These are phyloP conservation scores for Chaetomidium leptoderma DNA, from an alignment of 495 filamentous ascomycete genomes.

Conservation along the genomic window DNA sequence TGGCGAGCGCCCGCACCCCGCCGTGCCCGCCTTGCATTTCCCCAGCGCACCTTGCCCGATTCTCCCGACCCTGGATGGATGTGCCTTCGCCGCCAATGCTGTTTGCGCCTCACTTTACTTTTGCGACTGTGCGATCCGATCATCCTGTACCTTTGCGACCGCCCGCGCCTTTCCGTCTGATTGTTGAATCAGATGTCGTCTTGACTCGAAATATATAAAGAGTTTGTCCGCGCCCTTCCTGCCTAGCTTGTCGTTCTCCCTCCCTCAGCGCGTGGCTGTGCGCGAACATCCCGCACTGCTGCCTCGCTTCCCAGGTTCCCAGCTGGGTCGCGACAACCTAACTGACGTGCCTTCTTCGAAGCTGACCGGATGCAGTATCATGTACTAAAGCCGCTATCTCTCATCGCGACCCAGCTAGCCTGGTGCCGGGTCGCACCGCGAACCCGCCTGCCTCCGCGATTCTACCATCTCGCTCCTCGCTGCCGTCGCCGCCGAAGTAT, in stretches of 20 bases:
- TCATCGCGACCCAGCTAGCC: slow-evolving; percentile 41
- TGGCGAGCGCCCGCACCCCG: slow-evolving; percentile 7
- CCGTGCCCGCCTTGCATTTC: slow-evolving; percentile 6
- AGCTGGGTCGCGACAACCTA: slow-evolving; percentile 24
- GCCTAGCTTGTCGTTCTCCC: background rate
- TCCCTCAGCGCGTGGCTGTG: background rate
- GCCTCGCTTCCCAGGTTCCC: slow-evolving; percentile 6
- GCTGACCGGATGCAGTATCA: slow-evolving; percentile 40
- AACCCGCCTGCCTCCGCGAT: slow-evolving; percentile 4
- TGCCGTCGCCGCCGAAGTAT: slow-evolving; percentile 1
- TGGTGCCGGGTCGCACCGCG: slow-evolving; percentile 30
- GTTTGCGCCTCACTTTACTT: slow-evolving; percentile 22
- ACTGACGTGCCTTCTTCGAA: slow-evolving; percentile 11
- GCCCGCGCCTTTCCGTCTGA: slow-evolving; percentile 8
- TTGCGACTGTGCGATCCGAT: slow-evolving; percentile 14
- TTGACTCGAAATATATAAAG: slow-evolving; percentile 11
- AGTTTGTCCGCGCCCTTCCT: slow-evolving; percentile 15
- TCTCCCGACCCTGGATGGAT: background rate
- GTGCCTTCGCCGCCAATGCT: slow-evolving; percentile 9
- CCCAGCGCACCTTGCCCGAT: slow-evolving; percentile 14
- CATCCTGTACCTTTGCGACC: slow-evolving; percentile 12
- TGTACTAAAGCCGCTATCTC: slow-evolving; percentile 39
- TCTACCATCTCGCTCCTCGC: slow-evolving; percentile 1
- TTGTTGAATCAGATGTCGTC: background rate
- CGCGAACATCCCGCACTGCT: slow-evolving; percentile 11